A percentile compares a stretch with the other conserved stretches of the same genome.
Conservation (phyloP, 257 asterid species). For the Ilex aquifolium region DNA sequence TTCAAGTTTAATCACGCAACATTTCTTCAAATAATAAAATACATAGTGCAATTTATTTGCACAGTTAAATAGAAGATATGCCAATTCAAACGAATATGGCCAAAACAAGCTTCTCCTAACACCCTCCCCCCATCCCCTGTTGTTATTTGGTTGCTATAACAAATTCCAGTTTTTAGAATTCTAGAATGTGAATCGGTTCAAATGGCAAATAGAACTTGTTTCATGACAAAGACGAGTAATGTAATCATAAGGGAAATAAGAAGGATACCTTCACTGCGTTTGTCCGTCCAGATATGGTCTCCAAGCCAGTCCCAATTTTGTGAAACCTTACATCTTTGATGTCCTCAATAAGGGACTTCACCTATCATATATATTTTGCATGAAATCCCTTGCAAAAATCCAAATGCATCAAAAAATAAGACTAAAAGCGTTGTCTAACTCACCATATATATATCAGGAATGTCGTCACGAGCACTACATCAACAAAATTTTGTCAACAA, state of each 20-base stretch:
- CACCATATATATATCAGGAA: constrained; percentile 82
- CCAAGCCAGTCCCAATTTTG: constrained; percentile 86
- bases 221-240: neutral
- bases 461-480: constrained; percentile 82
- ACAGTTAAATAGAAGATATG: too few species aligned
- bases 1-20: too few species aligned
- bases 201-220: neutral
- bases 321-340: constrained; percentile 93
- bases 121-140: too few species aligned
- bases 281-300: constrained; percentile 69
- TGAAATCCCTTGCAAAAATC: constrained; percentile 15
- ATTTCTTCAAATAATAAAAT: too few species aligned
- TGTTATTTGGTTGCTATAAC: neutral
- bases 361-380: constrained; percentile 30
- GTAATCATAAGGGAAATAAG: neutral
- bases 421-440: constrained; percentile 20
- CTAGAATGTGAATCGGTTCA: neutral
- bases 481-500: constrained; percentile 16
- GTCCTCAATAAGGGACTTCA: constrained; percentile 89
- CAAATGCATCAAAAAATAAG: neutral
- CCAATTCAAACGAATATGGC: too few species aligned
- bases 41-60: too few species aligned
- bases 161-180: neutral
- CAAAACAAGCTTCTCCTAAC: too few species aligned
- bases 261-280: constrained; percentile 59